A percentile compares a stretch with the other conserved stretches of the same genome.
Conservation (phyloP, 441 rosid genomes). For the Populus hybrid region DNA sequence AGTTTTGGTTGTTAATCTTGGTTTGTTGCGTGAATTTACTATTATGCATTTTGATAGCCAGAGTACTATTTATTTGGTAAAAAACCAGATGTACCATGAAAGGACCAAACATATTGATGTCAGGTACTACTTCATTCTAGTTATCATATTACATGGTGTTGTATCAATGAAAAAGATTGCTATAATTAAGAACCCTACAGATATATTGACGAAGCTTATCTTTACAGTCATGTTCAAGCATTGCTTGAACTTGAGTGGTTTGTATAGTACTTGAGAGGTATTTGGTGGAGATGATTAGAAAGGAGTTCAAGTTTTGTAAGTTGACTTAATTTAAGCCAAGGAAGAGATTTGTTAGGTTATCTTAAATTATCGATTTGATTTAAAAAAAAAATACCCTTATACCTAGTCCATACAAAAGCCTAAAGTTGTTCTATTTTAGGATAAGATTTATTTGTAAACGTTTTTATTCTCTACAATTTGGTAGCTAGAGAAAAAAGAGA, state of each 20-base stretch:
- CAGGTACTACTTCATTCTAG: background rate
- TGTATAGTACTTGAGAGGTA: background rate
- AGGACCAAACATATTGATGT: background rate
- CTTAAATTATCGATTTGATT: too few relatives aligned
- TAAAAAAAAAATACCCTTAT: too few relatives aligned
- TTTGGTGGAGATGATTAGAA: too few relatives aligned
- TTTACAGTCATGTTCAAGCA: background rate
- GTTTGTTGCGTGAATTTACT: too few relatives aligned
- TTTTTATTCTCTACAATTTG: too few relatives aligned
- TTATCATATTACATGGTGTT: background rate
- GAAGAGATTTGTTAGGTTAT: too few relatives aligned
- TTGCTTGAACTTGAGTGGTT: constrained; percentile 5
- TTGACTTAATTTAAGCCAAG: too few relatives aligned
- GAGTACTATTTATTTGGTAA: background rate
- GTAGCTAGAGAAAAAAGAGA: too few relatives aligned
- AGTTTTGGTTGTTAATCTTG: background rate
- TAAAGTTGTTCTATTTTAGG: too few relatives aligned
- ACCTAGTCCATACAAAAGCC: too few relatives aligned
- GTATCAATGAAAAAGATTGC: background rate
- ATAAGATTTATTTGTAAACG: too few relatives aligned
- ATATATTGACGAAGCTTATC: background rate
- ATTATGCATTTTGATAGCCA: background rate
- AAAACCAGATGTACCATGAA: background rate
- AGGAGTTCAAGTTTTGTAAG: too few relatives aligned
- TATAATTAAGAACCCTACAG: background rate